A percentile compares a stretch with the other conserved stretches of the same genome.
Evolutionary conservation across 768 basidiomycete species (phyloP).

Genomic region (Suillus discolor): DNA sequence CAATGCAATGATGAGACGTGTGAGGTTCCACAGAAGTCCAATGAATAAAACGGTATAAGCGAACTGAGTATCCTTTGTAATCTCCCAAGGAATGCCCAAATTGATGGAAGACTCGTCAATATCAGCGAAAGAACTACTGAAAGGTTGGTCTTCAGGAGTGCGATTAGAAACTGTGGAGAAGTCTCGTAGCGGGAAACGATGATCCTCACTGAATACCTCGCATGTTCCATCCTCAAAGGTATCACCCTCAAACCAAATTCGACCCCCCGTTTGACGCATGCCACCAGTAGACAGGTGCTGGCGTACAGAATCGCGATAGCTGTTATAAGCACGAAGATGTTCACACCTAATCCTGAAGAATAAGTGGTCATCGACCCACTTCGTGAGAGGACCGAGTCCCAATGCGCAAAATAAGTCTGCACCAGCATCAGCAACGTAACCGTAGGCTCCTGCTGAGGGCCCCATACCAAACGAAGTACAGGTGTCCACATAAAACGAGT

Average conservation of each 20-base stretch:
- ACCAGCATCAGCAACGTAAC: neutral
- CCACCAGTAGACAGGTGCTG: rapidly evolving
- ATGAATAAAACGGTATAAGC: neutral
- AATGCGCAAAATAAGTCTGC: neutral
- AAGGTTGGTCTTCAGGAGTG: too few species aligned
- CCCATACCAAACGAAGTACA: neutral
- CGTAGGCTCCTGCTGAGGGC: neutral
- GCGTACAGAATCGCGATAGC: neutral
- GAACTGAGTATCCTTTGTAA: neutral
- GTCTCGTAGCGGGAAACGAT: too few species aligned
- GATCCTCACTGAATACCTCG: too few species aligned
- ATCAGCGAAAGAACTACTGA: neutral
- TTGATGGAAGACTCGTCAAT: rapidly evolving
- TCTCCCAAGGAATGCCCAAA: neutral
- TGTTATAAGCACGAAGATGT: neutral
- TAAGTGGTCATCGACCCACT: neutral
- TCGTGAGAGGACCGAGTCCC: neutral
- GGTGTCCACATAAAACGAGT: neutral
- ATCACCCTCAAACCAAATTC: too few species aligned
- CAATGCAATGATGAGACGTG: neutral
- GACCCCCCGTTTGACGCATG: too few species aligned
- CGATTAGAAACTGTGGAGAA: too few species aligned
- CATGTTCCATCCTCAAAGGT: too few species aligned
- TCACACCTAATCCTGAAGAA: neutral
- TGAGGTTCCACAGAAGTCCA: neutral